phyloP scores from a whole-genome alignment of 306 rosid genomes.

The Lathyrus tuberosus region DNA sequence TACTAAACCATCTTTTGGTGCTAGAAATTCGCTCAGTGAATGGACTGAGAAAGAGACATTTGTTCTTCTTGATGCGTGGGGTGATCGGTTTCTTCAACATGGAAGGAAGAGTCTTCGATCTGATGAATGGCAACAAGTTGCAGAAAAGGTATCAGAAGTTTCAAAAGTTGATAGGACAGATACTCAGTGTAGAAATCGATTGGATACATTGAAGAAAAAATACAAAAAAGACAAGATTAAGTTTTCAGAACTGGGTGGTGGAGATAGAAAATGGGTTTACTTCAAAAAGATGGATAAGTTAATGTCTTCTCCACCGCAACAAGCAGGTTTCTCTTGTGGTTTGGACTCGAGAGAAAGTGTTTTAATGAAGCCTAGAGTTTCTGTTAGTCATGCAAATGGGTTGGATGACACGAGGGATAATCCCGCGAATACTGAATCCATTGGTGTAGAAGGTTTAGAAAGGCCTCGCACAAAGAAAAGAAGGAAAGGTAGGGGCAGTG shows the following conservation, averaged over 20 bases:
- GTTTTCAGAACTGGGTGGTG: conserved; percentile 46
- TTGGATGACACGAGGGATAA: conserved; percentile 78
- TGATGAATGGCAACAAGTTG: conserved; percentile 95
- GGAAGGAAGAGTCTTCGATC: conserved; percentile 90
- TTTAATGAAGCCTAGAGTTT: conserved; percentile 63
- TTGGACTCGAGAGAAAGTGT: conserved; percentile 74
- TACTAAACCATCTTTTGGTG: conserved; percentile 63
- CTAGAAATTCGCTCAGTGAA: conserved; percentile 70
- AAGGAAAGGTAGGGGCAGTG: conserved; percentile 50
- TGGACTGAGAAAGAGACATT: conserved; percentile 87
- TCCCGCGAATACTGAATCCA: conserved; percentile 69
- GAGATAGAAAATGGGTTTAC: conserved; percentile 70
- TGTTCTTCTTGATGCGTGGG: conserved; percentile 87
- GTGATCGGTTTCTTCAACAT: conserved; percentile 74
- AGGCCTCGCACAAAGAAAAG: conserved; percentile 67
- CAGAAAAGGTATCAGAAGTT: conserved; percentile 77
- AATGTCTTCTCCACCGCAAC: conserved; percentile 63
- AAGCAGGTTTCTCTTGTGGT: conserved; percentile 71
- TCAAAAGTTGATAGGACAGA: conserved; percentile 76
- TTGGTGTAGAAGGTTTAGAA: conserved; percentile 56
- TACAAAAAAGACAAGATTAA: conserved; percentile 83
- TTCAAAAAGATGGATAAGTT: conserved; percentile 77
- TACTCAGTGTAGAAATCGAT: conserved; percentile 83
- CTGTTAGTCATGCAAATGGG: conserved; percentile 67
- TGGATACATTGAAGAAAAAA: conserved; percentile 87